Evolutionary conservation across 2,329 filamentous ascomycete genomes (phyloP).

Genomic region (Stagonosporopsis rhizophila): DNA sequence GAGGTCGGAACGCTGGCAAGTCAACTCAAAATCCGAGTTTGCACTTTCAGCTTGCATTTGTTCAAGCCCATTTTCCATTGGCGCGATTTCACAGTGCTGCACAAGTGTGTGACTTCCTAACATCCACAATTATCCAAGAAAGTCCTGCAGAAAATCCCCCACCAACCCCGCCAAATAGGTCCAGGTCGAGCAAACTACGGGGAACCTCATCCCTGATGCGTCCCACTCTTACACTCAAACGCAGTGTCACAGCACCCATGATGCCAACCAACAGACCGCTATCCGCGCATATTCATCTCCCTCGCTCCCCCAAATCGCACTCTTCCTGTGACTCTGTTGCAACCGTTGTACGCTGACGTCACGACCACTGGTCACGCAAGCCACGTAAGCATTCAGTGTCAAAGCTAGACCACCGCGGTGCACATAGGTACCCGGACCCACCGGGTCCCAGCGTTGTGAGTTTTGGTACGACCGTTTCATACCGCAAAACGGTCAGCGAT

Average conservation of each 20-base stretch:
- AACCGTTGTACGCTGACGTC: slow-evolving; percentile 16
- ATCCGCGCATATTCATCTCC: slow-evolving; percentile 4
- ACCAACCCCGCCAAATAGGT: slow-evolving; percentile 10
- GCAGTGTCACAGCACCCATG: neutral
- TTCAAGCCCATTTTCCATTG: neutral
- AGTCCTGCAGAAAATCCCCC: slow-evolving; percentile 5
- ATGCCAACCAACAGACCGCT: slow-evolving; percentile 3
- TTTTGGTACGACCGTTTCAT: slow-evolving; percentile 21
- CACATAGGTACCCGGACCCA: slow-evolving; percentile 16
- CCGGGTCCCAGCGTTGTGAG: slow-evolving; percentile 3
- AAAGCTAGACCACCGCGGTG: slow-evolving; percentile 8
- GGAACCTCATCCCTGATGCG: slow-evolving; percentile 2
- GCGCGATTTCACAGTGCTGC: neutral
- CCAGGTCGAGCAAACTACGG: slow-evolving; percentile 1
- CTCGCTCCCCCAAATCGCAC: neutral
- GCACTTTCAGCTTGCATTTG: neutral
- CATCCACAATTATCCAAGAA: slow-evolving; percentile 6
- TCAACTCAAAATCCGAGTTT: neutral
- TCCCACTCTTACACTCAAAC: neutral
- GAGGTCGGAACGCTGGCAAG: neutral
- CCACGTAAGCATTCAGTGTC: slow-evolving; percentile 14
- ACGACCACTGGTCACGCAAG: slow-evolving; percentile 3
- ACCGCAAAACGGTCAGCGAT: slow-evolving; percentile 17
- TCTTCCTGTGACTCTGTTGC: slow-evolving; percentile 1
- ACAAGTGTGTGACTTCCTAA: neutral